Evolutionary conservation across 2,329 filamentous ascomycete genomes (phyloP).

Genomic region (Verticillium klebahnii): DNA sequence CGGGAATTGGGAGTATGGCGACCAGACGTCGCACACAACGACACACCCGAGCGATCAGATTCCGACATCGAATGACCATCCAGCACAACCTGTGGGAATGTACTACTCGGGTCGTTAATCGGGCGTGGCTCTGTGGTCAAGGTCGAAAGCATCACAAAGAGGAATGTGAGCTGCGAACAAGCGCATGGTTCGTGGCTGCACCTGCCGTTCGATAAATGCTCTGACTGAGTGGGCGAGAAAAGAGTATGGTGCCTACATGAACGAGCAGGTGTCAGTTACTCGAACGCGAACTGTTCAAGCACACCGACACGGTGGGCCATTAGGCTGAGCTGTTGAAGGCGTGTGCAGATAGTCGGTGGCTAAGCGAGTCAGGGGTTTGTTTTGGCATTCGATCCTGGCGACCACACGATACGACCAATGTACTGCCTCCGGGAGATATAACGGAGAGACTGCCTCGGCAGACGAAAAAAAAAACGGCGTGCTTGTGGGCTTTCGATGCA

Average conservation of each 20-base stretch:
- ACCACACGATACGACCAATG: no score
- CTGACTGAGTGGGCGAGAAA: no score
- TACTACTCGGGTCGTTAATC: conserved; percentile 26
- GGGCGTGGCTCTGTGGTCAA: background rate
- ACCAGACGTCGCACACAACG: conserved; percentile 1
- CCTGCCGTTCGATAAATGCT: background rate
- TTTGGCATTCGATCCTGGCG: background rate
- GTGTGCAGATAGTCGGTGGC: background rate
- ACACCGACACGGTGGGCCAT: background rate
- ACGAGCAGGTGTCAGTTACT: no score
- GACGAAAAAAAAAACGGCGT: background rate
- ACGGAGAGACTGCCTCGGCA: no score
- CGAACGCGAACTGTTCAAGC: background rate
- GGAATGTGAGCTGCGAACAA: no score
- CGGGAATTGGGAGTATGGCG: conserved; percentile 28
- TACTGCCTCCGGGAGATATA: no score
- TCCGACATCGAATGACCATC: conserved; percentile 19
- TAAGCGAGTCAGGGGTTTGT: background rate
- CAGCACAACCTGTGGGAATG: conserved; percentile 18
- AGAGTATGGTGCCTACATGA: no score
- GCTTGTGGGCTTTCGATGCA: background rate
- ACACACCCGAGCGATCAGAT: conserved; percentile 14
- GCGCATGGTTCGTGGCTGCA: background rate
- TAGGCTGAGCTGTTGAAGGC: background rate
- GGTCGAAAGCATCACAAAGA: no score